Conservation (phyloP, 257 asterid genomes). For the Nicotiana noctiflora region DNA sequence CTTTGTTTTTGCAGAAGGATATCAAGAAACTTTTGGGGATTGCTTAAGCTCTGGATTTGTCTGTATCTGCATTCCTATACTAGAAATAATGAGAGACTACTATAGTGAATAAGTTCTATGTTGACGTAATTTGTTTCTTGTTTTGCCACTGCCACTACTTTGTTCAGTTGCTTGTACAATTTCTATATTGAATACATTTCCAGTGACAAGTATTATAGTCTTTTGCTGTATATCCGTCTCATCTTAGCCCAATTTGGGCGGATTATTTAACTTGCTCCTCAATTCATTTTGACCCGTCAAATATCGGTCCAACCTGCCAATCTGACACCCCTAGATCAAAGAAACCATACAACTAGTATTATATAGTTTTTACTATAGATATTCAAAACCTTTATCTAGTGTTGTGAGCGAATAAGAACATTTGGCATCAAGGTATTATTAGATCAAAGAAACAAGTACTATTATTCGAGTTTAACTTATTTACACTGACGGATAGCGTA, state of each 20-base stretch:
- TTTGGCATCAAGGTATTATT: too few relatives aligned
- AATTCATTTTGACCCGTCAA: too few relatives aligned
- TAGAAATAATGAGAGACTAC: not conserved
- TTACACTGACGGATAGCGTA: too few relatives aligned
- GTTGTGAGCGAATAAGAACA: not conserved
- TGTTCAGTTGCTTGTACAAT: not conserved
- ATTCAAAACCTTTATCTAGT: not conserved
- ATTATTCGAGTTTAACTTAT: not conserved
- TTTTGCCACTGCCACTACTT: not conserved
- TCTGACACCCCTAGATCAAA: not conserved
- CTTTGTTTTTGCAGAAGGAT: constrained; percentile 59
- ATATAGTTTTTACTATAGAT: not conserved
- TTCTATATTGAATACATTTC: not conserved
- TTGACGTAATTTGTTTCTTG: not conserved
- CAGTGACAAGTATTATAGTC: not conserved
- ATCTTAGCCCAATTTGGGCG: too few relatives aligned
- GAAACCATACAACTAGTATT: too few relatives aligned
- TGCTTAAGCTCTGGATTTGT: constrained; percentile 17
- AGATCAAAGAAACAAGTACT: not conserved
- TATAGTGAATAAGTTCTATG: not conserved
- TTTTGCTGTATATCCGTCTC: not conserved
- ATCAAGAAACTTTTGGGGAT: constrained; percentile 71
- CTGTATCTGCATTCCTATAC: not conserved
- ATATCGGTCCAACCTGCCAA: too few relatives aligned
- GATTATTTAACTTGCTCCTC: too few relatives aligned